Base-by-base conservation (phyloP, 768 basidiomycete genomes). In the Auriscalpium vulgare region DNA sequence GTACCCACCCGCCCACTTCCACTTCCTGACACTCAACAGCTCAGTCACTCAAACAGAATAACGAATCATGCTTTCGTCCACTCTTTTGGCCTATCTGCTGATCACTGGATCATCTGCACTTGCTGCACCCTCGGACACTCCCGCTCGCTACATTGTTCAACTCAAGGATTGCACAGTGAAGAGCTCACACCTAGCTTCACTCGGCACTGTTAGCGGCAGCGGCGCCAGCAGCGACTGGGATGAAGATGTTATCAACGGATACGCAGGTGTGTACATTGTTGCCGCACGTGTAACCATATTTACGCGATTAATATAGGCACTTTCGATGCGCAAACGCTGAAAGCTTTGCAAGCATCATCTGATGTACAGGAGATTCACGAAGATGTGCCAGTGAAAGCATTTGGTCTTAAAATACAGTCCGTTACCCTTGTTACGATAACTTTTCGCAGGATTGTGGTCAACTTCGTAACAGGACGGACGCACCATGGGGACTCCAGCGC, bases 401-500 rank as follows among this genome's bases (percentile, higher is more conserved):
- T 53, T 13, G 53, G 55, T 5, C 56, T 55, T 43, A 54, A 58
- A 7, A 56, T 54, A 16, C 55, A 61, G 63, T 62, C 19, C 23
- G 58, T 45, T 6, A 13, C 13, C 21, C 36, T 37, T 29, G 23
- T 29, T 29, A 29, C n/a, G n/a, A n/a, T n/a, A n/a, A n/a, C n/a
- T n/a, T n/a, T 2, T 29, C 23, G 5, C 21, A 1, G 21, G 35
- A 11, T 5, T 8, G n/a, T 6, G 10, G 13, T 16, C 1, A 16
- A 3, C 8, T 37, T 8, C 19, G 13, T 53, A 35, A 23, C 29
- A 65, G 64, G 57, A 56, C 56, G 21, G 50, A 66, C 44, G 65
- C 65, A 1, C 60, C 63, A 1, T 66, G 65, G 65, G 63, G 63
- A 10, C 53, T 66, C 37, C 51, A 54, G 36, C 56, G 65, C 21